Evolutionary conservation across 1,139 yeast genomes (phyloP).

Genomic region (Kazachstania sp.): DNA sequence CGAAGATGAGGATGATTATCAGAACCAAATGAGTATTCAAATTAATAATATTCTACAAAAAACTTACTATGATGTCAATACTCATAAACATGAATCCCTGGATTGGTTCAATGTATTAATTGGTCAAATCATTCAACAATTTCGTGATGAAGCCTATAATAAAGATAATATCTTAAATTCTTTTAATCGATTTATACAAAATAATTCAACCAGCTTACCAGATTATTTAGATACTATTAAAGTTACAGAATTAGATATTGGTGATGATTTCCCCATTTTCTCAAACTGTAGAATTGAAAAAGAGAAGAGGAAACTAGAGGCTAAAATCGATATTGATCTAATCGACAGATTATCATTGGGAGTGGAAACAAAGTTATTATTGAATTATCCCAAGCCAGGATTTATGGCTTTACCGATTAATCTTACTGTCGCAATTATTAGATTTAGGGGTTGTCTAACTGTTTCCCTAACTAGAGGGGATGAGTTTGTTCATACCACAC

Average conservation of each 20-base stretch:
- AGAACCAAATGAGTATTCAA: constrained; percentile 27
- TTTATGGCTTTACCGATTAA: constrained; percentile 83
- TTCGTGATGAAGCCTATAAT: constrained; percentile 75
- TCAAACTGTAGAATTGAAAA: constrained; percentile 82
- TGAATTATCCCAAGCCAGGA: constrained; percentile 78
- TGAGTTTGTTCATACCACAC: constrained; percentile 44
- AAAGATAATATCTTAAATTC: constrained; percentile 80
- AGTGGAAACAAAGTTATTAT: constrained; percentile 68
- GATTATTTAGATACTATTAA: constrained; percentile 71
- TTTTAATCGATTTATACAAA: constrained; percentile 44
- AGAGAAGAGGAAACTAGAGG: constrained; percentile 54
- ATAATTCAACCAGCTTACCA: constrained; percentile 43
- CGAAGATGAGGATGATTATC: constrained; percentile 16
- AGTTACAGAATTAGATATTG: constrained; percentile 84
- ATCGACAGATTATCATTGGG: constrained; percentile 87
- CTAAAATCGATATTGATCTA: constrained; percentile 87
- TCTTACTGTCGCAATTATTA: constrained; percentile 74
- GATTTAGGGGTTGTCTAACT: constrained; percentile 88
- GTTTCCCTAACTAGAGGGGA: constrained; percentile 45
- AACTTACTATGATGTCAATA: constrained; percentile 83
- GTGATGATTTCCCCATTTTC: constrained; percentile 91
- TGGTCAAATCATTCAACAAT: constrained; percentile 83
- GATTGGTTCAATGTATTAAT: constrained; percentile 95
- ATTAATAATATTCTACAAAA: constrained; percentile 63
- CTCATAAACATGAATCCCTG: constrained; percentile 79